phyloP scores from a whole-genome alignment of 441 rosid genomes.

The Sinapis alba region DNA sequence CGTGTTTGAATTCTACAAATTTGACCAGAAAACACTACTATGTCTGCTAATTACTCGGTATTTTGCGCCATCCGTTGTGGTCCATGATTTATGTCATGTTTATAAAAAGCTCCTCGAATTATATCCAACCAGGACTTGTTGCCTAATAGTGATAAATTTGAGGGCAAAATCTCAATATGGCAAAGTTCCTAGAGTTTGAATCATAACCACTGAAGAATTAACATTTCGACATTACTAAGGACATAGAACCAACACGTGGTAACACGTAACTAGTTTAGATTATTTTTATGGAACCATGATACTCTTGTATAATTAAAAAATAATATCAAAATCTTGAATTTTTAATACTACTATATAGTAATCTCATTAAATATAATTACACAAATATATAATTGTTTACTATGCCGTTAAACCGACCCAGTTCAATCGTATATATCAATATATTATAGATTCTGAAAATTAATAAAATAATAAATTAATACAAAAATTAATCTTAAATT shows the following conservation, averaged over 20 bases:
- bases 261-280: too few relatives aligned
- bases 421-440: neutral
- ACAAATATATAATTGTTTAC: neutral
- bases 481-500: neutral
- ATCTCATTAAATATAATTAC: neutral
- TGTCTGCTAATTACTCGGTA: slow-evolving; percentile 32
- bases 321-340: neutral
- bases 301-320: too few relatives aligned
- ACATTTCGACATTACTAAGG: too few relatives aligned
- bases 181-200: too few relatives aligned
- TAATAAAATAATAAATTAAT: neutral
- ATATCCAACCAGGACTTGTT: too few relatives aligned
- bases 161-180: too few relatives aligned
- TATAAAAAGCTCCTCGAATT: neutral
- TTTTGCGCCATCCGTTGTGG: slow-evolving; percentile 20
- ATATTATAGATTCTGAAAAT: neutral
- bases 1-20: slow-evolving; percentile 26
- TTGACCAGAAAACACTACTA: slow-evolving; percentile 25
- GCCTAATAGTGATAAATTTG: too few relatives aligned
- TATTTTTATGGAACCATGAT: too few relatives aligned
- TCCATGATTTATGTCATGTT: slow-evolving; percentile 11
- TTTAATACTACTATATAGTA: neutral
- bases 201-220: too few relatives aligned
- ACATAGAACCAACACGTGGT: too few relatives aligned
- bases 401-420: neutral